Evolutionary conservation across 495 filamentous ascomycete species (phyloP).

Genomic region (Darksidea phi): DNA sequence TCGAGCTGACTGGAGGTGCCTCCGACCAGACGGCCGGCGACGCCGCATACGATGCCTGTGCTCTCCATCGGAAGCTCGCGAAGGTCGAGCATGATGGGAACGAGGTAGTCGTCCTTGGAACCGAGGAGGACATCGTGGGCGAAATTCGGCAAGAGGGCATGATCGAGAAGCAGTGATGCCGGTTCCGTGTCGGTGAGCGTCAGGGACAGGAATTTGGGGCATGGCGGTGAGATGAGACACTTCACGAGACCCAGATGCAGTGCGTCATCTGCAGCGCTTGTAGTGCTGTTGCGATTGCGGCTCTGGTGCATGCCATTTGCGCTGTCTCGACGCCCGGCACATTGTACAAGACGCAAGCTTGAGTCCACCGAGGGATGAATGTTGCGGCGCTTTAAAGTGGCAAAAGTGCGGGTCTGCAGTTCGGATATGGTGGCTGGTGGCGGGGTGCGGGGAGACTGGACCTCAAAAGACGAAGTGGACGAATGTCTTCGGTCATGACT

Average conservation of each 20-base stretch:
- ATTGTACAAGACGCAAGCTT: slow-evolving; percentile 73
- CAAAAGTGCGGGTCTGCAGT: slow-evolving; percentile 79
- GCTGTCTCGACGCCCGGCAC: slow-evolving; percentile 64
- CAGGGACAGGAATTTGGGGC: slow-evolving; percentile 70
- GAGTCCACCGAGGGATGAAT: slow-evolving; percentile 71
- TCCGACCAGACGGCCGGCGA: slow-evolving; percentile 74
- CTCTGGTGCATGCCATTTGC: slow-evolving; percentile 15
- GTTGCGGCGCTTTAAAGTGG: slow-evolving; percentile 66
- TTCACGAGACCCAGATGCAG: slow-evolving; percentile 67
- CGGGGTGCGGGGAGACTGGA: slow-evolving; percentile 64
- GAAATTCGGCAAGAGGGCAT: slow-evolving; percentile 61
- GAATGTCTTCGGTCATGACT: slow-evolving; percentile 53
- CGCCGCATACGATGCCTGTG: slow-evolving; percentile 90
- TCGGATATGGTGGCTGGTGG: slow-evolving; percentile 74
- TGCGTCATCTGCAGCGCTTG: slow-evolving; percentile 48
- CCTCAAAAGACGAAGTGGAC: slow-evolving; percentile 49
- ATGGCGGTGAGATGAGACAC: slow-evolving; percentile 67
- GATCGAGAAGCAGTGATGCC: slow-evolving; percentile 78
- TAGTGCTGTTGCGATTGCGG: slow-evolving; percentile 37
- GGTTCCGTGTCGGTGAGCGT: slow-evolving; percentile 84
- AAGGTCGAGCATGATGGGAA: slow-evolving; percentile 89
- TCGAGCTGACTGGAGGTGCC: slow-evolving; percentile 40
- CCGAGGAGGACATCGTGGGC: slow-evolving; percentile 67
- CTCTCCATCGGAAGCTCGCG: slow-evolving; percentile 79
- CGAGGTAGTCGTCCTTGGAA: slow-evolving; percentile 72